Conservation (phyloP, 2,329 filamentous ascomycete species). For the Rhexocercosporidium sp. region DNA sequence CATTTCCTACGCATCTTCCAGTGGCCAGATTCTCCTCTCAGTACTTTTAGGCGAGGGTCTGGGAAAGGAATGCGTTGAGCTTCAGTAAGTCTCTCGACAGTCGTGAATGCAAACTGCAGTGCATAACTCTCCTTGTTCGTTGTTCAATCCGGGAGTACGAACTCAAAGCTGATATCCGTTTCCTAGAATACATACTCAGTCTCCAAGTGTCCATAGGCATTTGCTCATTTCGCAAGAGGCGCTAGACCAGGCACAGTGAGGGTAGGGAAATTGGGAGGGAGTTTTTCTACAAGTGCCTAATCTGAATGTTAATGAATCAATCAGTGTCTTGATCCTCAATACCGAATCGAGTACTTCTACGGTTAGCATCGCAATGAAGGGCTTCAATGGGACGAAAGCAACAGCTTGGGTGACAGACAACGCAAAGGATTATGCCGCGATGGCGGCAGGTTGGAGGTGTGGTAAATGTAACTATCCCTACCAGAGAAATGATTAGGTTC, state of each 20-base stretch:
- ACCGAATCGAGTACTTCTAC: slow-evolving; percentile 18
- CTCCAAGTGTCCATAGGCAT: slow-evolving; percentile 31
- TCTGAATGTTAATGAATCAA: slow-evolving; percentile 29
- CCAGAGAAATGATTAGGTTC: slow-evolving; percentile 23
- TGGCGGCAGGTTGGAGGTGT: not conserved
- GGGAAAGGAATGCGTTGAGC: slow-evolving; percentile 62
- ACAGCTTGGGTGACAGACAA: slow-evolving; percentile 25
- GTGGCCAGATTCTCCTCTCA: slow-evolving; percentile 47
- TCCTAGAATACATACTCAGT: slow-evolving; percentile 11
- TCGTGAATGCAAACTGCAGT: slow-evolving; percentile 54
- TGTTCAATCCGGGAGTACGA: slow-evolving; percentile 37
- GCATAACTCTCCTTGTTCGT: slow-evolving; percentile 63
- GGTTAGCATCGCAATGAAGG: slow-evolving; percentile 16
- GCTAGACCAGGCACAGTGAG: slow-evolving; percentile 30
- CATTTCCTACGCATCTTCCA: slow-evolving; percentile 49
- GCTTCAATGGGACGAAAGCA: slow-evolving; percentile 11
- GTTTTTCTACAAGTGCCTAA: slow-evolving; percentile 1
- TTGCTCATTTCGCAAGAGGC: slow-evolving; percentile 29
- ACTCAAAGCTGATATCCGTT: slow-evolving; percentile 39
- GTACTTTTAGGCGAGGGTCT: slow-evolving; percentile 50
- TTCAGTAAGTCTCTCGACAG: slow-evolving; percentile 55
- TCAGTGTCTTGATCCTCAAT: slow-evolving; percentile 31
- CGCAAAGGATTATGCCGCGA: not conserved
- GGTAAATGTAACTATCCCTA: slow-evolving; percentile 17
- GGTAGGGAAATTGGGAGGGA: slow-evolving; percentile 14